Evolutionary conservation across 345 rosid species (phyloP), one percentile per base, ranked within the genome.

Genomic region (Brassica juncea): DNA sequence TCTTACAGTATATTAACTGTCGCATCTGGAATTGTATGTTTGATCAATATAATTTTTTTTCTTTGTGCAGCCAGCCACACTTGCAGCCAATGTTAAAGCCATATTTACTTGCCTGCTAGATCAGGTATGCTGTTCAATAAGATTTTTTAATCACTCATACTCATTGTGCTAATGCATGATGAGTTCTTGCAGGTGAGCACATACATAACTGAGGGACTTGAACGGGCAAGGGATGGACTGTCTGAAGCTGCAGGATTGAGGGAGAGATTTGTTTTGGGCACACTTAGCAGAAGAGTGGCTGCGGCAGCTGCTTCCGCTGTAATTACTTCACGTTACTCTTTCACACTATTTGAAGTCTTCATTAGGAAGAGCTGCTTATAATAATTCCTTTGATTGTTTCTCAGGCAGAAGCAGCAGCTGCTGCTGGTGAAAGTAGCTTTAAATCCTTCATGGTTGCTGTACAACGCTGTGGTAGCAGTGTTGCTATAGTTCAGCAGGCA

Each of bases 371-470:
- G 27, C 28, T 58, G 75, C 28, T 65, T 77, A 80, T 58, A 77
- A 68, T 58, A 19, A 19, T 74, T 78, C 39, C 73, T 47, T 72
- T 80, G 58, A 27, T 79, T 83, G 59, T 55, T 75, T 68, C 83
- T 82, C 86, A 95, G 99, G 98, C 97, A 77, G 97, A 95, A 88
- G 99, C 99, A 57, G 93, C 97, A 63, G 99, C 98, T 66, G 97
- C 97, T 52, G 99, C 99, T 76, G 98, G 99, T 73, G 99, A 95
- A 88, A 95, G 90, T 89, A 91, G 99, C 86, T 95, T 95, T 86
- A 91, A 91, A 87, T 84, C 97, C 71, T 96, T 96, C 90, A 93
- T 96, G 99, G 97, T 95, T 84, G 92, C 97, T 37, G 92, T 95
- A 59, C 99, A 95, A 72, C 98, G 97, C 72, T 89, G 97, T 82